phyloP scores from a whole-genome alignment of 140 eudicot species.

The Erigeron philadelphicus region DNA sequence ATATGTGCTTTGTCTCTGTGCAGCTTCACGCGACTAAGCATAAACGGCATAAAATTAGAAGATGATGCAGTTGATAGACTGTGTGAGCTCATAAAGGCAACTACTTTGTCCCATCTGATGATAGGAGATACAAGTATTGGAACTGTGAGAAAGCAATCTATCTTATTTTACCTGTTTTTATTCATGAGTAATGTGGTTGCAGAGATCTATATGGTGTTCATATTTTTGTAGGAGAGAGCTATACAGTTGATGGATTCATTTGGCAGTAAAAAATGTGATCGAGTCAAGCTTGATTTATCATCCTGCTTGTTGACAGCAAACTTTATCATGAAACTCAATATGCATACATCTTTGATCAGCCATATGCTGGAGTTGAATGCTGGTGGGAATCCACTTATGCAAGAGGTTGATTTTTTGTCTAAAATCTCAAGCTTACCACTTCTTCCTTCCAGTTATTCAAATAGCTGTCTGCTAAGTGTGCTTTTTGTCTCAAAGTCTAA shows the following conservation, averaged over 20 bases:
- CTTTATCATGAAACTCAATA: constrained; percentile 37
- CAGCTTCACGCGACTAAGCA: constrained; percentile 69
- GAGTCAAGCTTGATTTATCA: constrained; percentile 69
- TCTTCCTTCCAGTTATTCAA: not conserved
- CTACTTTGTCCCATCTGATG: constrained; percentile 71
- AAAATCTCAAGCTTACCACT: not conserved
- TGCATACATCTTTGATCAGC: constrained; percentile 39
- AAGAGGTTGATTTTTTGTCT: constrained; percentile 40
- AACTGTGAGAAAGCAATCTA: constrained; percentile 41
- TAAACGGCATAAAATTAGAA: constrained; percentile 67
- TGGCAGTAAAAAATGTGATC: constrained; percentile 49
- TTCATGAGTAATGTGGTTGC: not conserved
- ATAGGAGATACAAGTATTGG: constrained; percentile 72
- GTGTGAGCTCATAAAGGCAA: constrained; percentile 58
- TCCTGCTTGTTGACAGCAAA: constrained; percentile 56
- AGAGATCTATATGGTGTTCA: not conserved
- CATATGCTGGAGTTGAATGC: constrained; percentile 63
- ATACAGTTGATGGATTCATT: constrained; percentile 58
- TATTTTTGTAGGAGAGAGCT: constrained; percentile 63
- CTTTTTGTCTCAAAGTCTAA: too few relatives aligned
- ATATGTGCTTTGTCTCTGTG: constrained; percentile 14
- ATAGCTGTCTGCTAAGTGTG: not conserved
- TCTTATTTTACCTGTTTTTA: constrained; percentile 1
- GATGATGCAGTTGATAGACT: constrained; percentile 67
- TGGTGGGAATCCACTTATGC: constrained; percentile 57